Evolutionary conservation across 2,329 filamentous ascomycete genomes (phyloP), one percentile per base, ranked within the genome.

Genomic region (Colletotrichum costaricense): DNA sequence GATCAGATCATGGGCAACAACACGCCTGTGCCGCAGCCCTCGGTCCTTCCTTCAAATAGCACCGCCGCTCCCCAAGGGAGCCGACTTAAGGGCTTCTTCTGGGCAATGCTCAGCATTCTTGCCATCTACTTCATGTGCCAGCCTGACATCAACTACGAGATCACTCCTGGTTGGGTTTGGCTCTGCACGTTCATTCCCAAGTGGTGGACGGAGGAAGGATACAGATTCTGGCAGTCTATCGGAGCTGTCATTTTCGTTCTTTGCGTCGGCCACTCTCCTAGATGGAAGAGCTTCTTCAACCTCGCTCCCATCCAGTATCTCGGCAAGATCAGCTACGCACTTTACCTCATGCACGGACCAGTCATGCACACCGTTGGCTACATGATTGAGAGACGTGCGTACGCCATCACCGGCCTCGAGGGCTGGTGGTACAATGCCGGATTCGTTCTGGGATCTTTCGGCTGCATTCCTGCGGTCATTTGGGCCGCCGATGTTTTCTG

Each of bases 291-390:
- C 22, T 81, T 90, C 69, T 90, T 91, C 80, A 87, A 87, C 77
- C 81, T 82, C 1, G 77, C 80, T 2, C 76, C 84, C 19, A 82
- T 90, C 3, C 89, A 90, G 77, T 92, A 91, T 79, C 81, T 92
- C 6, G 90, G 90, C 72, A 87, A 87, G 77, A 87, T 92, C 75
- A 91, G 88, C 65, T 92, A 90, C 77, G 86, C 88, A 63, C 78
- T 92, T 30, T 92, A 92, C 78, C 84, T 92, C 16, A 87, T 91
- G 82, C 90, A 92, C 78, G 88, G 89, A 0, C 87, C 88, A 4
- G 84, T 87, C 2, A 84, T 88, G 77, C 88, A 90, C 76, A 85
- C 85, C 2, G 76, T 87, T 22, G 89, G 89, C 12, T 90, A 89
- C 76, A 82, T 85, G 42, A 85, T 86, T 71, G 84, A 90, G 77